These are phyloP conservation scores for Calocybe gangraenosa DNA, from an alignment of 768 basidiomycete genomes.

Conservation along the genomic window DNA sequence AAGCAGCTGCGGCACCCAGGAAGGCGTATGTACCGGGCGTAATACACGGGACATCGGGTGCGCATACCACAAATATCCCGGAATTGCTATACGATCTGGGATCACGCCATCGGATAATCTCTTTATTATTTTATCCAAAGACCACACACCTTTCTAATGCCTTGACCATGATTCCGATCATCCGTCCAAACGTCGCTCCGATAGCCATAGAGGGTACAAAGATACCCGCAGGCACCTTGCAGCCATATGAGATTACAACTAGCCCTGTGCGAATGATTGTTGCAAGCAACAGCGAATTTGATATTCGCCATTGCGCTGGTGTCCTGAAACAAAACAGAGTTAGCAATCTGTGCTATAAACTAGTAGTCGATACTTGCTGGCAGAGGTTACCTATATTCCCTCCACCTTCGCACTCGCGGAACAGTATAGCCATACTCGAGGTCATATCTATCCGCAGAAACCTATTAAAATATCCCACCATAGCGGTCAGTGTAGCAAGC, in stretches of 20 bases:
- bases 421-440: conserved; percentile 90
- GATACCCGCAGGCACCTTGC: conserved; percentile 95
- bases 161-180: conserved; percentile 96
- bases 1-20: conserved; percentile 91
- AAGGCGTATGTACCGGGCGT: conserved; percentile 99
- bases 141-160: conserved; percentile 73
- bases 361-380: conserved; percentile 64
- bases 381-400: conserved; percentile 86
- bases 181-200: conserved; percentile 94
- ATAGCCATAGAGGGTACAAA: conserved; percentile 99
- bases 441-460: conserved; percentile 98
- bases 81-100: conserved; percentile 77
- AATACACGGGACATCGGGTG: conserved; percentile 92
- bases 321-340: conserved; percentile 46
- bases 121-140: background rate
- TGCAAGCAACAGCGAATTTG: conserved; percentile 87
- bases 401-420: conserved; percentile 93
- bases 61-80: conserved; percentile 87
- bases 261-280: conserved; percentile 84
- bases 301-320: conserved; percentile 90
- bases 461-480: conserved; percentile 91
- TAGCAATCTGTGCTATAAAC: background rate
- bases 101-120: background rate
- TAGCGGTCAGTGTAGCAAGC: conserved; percentile 83
- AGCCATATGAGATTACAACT: conserved; percentile 91